Base-by-base conservation (phyloP, 805 yeast species). In the Hanseniaspora pseudoguilliermondii region DNA sequence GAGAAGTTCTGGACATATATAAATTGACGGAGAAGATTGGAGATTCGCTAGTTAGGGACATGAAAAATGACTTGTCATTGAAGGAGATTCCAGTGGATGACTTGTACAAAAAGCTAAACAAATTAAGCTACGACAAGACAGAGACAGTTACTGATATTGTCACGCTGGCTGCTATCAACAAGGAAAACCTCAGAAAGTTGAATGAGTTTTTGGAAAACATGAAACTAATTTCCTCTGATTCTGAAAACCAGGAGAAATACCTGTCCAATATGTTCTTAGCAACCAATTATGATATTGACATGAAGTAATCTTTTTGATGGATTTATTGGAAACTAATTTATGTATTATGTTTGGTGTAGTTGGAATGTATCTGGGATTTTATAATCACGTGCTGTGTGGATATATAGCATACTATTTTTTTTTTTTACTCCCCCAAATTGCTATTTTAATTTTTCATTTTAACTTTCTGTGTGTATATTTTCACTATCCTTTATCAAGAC, bases 1-100 rank as follows among this genome's bases (percentile, higher is more conserved):
- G 99, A 11, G 89, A 84, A 65, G 79, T 87, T 0, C 63, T 86
- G 16, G 81, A 81, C 59, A 88, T 93, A 25, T 62, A 60, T 34
- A 61, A 72, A 44, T 66, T 90, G 29, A 65, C 86, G 51, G 69
- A 69, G 6, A 74, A 68, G 27, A 64, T 67, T 0, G 74, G 67
- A 21, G 57, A 66, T 23, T 13, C 38, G 1, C 51, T 71, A 20
- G 60, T 16, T 5, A 23, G 10, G 10, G 13, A 2, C 21, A n/a
- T 15, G 10, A 41, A 41, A 18, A 41, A 23, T 18, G 29, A 41
- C 4, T 66, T n/a, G 60, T 63, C 20, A 55, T 66, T 5, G 60
- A 65, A 2, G 49, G 59, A 8, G 60, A 57, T 16, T 60, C 65
- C 2, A 66, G 58, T 52, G 20, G 49, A 15, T 54, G 57, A 7